Conservation (phyloP, 164 flowering plant genomes). For the Pachysandra terminalis region DNA sequence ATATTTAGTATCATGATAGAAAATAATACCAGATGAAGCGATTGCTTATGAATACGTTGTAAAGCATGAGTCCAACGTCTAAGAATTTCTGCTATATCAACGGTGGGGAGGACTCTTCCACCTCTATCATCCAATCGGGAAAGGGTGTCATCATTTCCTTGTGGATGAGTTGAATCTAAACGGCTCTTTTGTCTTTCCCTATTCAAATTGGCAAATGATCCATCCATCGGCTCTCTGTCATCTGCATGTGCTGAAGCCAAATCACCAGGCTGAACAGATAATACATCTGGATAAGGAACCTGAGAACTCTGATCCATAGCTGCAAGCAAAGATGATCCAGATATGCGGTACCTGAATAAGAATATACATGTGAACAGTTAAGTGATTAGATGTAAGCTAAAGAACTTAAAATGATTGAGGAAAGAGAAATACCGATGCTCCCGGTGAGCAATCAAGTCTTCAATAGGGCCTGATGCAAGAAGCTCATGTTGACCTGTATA, state of each 20-base stretch:
- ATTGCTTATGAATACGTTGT: constrained; percentile 93
- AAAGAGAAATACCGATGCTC: constrained; percentile 75
- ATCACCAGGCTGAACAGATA: constrained; percentile 43
- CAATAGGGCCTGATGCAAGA: constrained; percentile 99
- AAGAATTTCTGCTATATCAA: constrained; percentile 94
- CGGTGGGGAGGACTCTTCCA: constrained; percentile 79
- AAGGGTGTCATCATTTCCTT: constrained; percentile 47
- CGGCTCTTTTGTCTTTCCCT: constrained; percentile 35
- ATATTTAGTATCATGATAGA: constrained; percentile 1
- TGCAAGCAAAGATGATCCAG: constrained; percentile 95
- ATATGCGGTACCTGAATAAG: constrained; percentile 83
- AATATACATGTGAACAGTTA: constrained; percentile 7
- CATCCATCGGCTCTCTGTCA: constrained; percentile 57
- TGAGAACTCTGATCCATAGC: constrained; percentile 99
- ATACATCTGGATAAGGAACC: constrained; percentile 48
- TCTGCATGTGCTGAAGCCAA: constrained; percentile 29
- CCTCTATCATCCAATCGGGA: constrained; percentile 71
- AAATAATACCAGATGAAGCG: constrained; percentile 49
- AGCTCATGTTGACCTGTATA: constrained; percentile 92
- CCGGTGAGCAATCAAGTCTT: constrained; percentile 96
- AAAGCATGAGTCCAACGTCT: constrained; percentile 99
- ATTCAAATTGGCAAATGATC: constrained; percentile 29
- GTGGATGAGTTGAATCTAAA: constrained; percentile 38
- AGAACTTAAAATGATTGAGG: neutral
- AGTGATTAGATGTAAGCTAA: neutral